These are phyloP conservation scores for Anthracocystis setariae DNA, from an alignment of 1,284 basidiomycete genomes.

Conservation along the genomic window DNA sequence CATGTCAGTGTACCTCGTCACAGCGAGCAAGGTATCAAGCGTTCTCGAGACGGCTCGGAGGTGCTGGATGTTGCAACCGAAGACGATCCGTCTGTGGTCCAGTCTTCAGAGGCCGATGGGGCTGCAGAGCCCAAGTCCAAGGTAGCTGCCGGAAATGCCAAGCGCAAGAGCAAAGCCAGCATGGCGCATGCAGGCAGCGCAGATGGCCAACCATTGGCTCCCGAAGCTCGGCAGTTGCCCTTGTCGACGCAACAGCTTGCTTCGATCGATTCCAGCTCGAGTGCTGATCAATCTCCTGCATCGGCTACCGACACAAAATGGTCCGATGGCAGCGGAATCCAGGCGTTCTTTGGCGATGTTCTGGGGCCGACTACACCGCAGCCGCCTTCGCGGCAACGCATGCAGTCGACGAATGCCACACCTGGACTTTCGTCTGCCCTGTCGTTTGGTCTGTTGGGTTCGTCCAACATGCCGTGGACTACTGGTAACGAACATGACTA, in stretches of 20 bases:
- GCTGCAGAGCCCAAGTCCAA: neutral
- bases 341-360: conserved; percentile 11
- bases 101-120: neutral
- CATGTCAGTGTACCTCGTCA: conserved; percentile 29
- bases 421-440: conserved; percentile 27
- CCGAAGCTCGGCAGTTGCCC: conserved; percentile 34
- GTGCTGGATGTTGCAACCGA: conserved; percentile 13
- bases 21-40: conserved; percentile 42
- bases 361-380: conserved; percentile 31
- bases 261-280: conserved; percentile 24
- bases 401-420: conserved; percentile 28
- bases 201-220: conserved; percentile 17
- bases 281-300: conserved; percentile 29
- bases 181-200: conserved; percentile 8
- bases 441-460: conserved; percentile 38
- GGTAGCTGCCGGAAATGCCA: neutral
- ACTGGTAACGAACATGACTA: conserved; percentile 17
- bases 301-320: neutral
- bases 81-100: neutral
- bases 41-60: conserved; percentile 23
- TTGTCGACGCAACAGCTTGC: conserved; percentile 46
- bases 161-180: conserved; percentile 3
- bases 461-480: conserved; percentile 21
- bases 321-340: neutral
- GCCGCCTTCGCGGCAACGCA: conserved; percentile 10